These are phyloP conservation scores for Psilocybe mexicana DNA, from an alignment of 1,284 basidiomycete genomes.

Conservation along the genomic window DNA sequence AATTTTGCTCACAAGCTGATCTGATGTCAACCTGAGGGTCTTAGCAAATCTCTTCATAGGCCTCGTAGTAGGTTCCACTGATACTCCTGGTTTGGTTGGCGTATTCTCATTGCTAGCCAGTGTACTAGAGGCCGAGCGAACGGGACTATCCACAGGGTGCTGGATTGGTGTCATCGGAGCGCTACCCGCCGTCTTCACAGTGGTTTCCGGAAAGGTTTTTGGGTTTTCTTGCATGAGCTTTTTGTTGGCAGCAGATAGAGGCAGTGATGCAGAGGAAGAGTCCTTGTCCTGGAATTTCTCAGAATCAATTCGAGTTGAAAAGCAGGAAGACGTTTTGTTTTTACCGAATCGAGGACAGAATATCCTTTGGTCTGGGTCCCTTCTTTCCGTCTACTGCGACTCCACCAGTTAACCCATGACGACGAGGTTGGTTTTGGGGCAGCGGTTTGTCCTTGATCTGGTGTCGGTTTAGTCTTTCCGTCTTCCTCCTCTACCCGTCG, in stretches of 20 bases:
- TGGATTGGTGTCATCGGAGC: slow-evolving; percentile 35
- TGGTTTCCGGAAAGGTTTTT: slow-evolving; percentile 1
- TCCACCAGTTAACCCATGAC: slow-evolving; percentile 81
- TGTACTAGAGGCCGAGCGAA: slow-evolving; percentile 5
- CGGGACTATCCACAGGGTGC: slow-evolving; percentile 20
- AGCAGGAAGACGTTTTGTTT: neutral
- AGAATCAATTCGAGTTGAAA: neutral
- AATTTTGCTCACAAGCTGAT: slow-evolving; percentile 38
- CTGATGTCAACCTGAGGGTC: slow-evolving; percentile 74
- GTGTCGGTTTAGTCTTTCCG: slow-evolving; percentile 21
- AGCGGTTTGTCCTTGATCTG: slow-evolving; percentile 6
- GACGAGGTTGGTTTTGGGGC: slow-evolving; percentile 51
- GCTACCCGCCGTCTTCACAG: slow-evolving; percentile 12
- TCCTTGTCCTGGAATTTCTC: slow-evolving; percentile 10
- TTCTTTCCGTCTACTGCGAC: slow-evolving; percentile 47
- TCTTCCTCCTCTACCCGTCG: slow-evolving; percentile 23
- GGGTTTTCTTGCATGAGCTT: slow-evolving; percentile 7
- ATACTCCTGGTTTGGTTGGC: slow-evolving; percentile 12
- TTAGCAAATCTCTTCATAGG: slow-evolving; percentile 78
- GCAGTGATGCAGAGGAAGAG: slow-evolving; percentile 14
- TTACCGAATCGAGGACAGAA: slow-evolving; percentile 14
- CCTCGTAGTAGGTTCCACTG: slow-evolving; percentile 7
- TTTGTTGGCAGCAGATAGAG: slow-evolving; percentile 11
- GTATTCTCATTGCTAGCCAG: slow-evolving; percentile 8
- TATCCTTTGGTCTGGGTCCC: slow-evolving; percentile 12